Conservation (phyloP, 306 rosid species). For the Cicer arietinum region DNA sequence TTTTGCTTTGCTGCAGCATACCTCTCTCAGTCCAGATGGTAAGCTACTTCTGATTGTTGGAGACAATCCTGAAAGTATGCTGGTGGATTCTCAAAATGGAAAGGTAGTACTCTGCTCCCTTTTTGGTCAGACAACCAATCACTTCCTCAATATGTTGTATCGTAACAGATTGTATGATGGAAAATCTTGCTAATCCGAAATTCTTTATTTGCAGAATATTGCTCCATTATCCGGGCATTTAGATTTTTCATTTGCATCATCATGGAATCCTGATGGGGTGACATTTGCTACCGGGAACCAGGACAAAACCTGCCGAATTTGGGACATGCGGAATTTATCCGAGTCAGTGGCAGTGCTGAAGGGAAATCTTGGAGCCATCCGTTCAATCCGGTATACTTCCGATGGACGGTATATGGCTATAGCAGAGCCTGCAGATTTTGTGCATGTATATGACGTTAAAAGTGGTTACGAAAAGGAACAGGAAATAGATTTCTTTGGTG, state of each 20-base stretch:
- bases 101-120: constrained; percentile 54
- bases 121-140: constrained; percentile 18
- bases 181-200: constrained; percentile 17
- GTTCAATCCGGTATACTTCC: constrained; percentile 67
- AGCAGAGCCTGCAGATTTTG: constrained; percentile 90
- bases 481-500: constrained; percentile 84
- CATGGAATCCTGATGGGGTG: constrained; percentile 80
- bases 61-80: constrained; percentile 73
- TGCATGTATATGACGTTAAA: constrained; percentile 74
- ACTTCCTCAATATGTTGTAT: constrained; percentile 14
- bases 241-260: constrained; percentile 84
- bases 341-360: constrained; percentile 71
- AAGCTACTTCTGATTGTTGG: constrained; percentile 77
- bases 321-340: constrained; percentile 79
- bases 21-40: constrained; percentile 72
- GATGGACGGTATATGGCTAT: constrained; percentile 77
- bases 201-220: constrained; percentile 56
- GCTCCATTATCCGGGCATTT: constrained; percentile 63
- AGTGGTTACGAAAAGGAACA: constrained; percentile 75
- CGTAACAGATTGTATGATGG: constrained; percentile 17
- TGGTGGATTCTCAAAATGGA: constrained; percentile 86
- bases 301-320: constrained; percentile 82
- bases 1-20: constrained; percentile 60
- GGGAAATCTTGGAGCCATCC: constrained; percentile 87
- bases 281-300: constrained; percentile 88